Percentiles rank a stretch among this genome's conserved stretches.
phyloP scores from a whole-genome alignment of 352 stramenopile genomes.

The Pythium brachiatum region DNA sequence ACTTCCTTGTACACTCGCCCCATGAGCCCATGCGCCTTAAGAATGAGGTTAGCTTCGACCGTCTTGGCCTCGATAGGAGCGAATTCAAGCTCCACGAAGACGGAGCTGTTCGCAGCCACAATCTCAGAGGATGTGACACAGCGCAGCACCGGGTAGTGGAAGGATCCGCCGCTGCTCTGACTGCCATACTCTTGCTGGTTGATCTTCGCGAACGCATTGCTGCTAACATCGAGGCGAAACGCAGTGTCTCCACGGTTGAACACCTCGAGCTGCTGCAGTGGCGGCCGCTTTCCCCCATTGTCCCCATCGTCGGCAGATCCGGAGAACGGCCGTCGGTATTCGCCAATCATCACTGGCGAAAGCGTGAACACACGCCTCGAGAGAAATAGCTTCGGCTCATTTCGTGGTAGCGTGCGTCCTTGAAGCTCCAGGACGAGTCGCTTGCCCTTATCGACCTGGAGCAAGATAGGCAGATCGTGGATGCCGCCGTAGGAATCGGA shows the following conservation, averaged over 20 bases:
- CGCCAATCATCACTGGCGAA: slow-evolving; percentile 71
- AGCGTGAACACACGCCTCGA: slow-evolving; percentile 53
- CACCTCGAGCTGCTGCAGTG: slow-evolving; percentile 69
- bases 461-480: slow-evolving; percentile 84
- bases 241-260: slow-evolving; percentile 76
- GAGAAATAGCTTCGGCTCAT: slow-evolving; percentile 70
- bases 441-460: slow-evolving; percentile 90
- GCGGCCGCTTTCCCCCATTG: slow-evolving; percentile 22
- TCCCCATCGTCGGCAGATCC: slow-evolving; percentile 11
- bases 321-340: slow-evolving; percentile 34
- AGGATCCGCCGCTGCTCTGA: neutral
- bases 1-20: slow-evolving; percentile 63
- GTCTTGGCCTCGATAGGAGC: slow-evolving; percentile 61
- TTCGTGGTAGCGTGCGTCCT: slow-evolving; percentile 67
- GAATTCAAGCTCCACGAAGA: slow-evolving; percentile 76
- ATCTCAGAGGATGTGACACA: slow-evolving; percentile 56
- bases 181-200: slow-evolving; percentile 45
- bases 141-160: slow-evolving; percentile 46
- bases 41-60: slow-evolving; percentile 47
- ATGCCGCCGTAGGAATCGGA: slow-evolving; percentile 74
- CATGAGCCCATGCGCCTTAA: slow-evolving; percentile 74
- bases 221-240: slow-evolving; percentile 62
- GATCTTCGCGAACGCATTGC: slow-evolving; percentile 47
- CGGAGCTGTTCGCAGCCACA: slow-evolving; percentile 53
- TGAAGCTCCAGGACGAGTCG: slow-evolving; percentile 83